Evolutionary conservation across 2,329 filamentous ascomycete genomes (phyloP), one percentile per base, ranked within the genome.

Genomic region (Coniochaeta sp.): DNA sequence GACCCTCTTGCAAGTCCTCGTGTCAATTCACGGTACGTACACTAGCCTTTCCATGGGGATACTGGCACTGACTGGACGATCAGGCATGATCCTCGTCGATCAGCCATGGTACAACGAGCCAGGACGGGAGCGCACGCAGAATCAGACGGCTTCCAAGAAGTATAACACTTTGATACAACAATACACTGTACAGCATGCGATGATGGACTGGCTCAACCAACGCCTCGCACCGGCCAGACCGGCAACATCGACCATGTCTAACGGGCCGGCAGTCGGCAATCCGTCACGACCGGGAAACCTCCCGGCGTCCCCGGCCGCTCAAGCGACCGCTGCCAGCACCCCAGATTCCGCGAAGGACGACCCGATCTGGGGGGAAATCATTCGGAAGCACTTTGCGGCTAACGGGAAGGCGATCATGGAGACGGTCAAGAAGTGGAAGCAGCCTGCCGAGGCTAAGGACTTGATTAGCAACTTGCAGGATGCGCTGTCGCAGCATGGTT

Each of bases 81-180:
- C 28, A 67, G 67, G 76, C 32, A 83, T 85, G 81, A 78, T 85
- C 22, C 75, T 86, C 55, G 81, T 77, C 63, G 77, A 79, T 17
- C 65, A 81, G 56, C 83, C 82, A 1, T 81, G 73, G 67, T 79
- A 76, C 72, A 85, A 85, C 66, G 81, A 85, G 67, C 82, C 83
- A 0, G 77, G 75, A 1, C 67, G 70, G 14, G 72, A 75, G 57
- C 19, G 28, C 1, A 17, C 10, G 8, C 54, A 36, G 5, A 57
- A 68, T 56, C 59, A 64, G 22, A 16, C 24, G 2, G 38, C 59
- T 3, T 68, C 69, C 5, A 64, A 66, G 1, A 19, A 55, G 4
- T 76, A 76, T 64, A 75, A 73, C 58, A 55, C 60, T 7, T 34
- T 55, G 1, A 63, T 74, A 16, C 69, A 70, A 19, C 19, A 14